Conservation (phyloP, 192 early-diverging fungal species). For the Coemansia sp. region DNA sequence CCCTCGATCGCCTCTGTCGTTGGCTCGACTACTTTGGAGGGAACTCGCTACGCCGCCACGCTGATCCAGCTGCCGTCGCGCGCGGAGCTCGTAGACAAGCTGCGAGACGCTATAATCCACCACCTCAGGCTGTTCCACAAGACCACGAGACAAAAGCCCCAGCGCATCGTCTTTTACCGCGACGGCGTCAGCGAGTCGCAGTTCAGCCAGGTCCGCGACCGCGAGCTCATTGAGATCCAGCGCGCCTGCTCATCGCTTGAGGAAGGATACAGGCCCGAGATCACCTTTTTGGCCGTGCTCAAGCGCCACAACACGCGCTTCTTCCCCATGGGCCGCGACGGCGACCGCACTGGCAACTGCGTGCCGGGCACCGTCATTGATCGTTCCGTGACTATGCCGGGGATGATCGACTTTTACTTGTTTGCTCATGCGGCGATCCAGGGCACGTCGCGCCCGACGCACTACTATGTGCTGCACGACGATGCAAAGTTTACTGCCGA, state of each 20-base stretch:
- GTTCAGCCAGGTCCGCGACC: conserved; percentile 70
- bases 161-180: conserved; percentile 91
- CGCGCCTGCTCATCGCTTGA: conserved; percentile 66
- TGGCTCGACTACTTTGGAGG: conserved; percentile 66
- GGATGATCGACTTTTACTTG: conserved; percentile 87
- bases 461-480: conserved; percentile 91
- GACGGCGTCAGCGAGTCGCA: conserved; percentile 92
- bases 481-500: conserved; percentile 83
- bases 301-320: conserved; percentile 86
- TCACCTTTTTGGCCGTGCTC: conserved; percentile 71
- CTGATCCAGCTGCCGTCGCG: conserved; percentile 70
- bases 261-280: conserved; percentile 67
- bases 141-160: no score
- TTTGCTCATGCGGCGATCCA: conserved; percentile 89
- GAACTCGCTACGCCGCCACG: conserved; percentile 63
- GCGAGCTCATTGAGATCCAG: conserved; percentile 75
- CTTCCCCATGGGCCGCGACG: conserved; percentile 69
- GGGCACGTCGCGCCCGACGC: conserved; percentile 89
- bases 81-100: conserved; percentile 71
- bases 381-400: conserved; percentile 73
- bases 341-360: conserved; percentile 81
- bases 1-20: conserved; percentile 83
- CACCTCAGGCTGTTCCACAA: conserved; percentile 68
- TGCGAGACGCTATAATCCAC: conserved; percentile 62
- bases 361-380: conserved; percentile 83